A percentile compares a stretch with the other conserved stretches of the same genome.
phyloP scores from a whole-genome alignment of 352 stramenopile genomes.

The Phytophthora crassamura region DNA sequence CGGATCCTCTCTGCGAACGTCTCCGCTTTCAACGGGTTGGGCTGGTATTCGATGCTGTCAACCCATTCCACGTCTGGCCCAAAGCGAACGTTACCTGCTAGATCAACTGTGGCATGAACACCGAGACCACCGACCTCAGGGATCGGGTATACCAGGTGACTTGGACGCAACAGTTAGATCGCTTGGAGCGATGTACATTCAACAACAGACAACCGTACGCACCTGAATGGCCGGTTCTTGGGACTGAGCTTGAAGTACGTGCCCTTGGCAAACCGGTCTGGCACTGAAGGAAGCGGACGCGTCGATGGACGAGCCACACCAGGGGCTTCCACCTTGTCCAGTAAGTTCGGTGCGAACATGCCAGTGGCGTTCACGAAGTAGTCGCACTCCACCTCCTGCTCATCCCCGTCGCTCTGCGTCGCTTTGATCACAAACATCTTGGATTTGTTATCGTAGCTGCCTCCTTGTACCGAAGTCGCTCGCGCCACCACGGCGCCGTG shows the following conservation, averaged over 20 bases:
- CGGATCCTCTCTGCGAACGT: constrained; percentile 77
- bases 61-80: constrained; percentile 98
- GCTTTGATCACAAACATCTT: constrained; percentile 47
- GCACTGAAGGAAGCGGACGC: constrained; percentile 37
- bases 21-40: constrained; percentile 62
- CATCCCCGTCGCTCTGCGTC: constrained; percentile 35
- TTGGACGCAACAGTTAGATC: constrained; percentile 19
- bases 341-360: constrained; percentile 69
- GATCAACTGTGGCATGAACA: constrained; percentile 96
- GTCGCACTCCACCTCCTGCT: constrained; percentile 86
- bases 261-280: constrained; percentile 92
- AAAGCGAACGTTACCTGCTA: constrained; percentile 94
- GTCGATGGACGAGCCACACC: not conserved
- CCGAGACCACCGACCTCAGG: constrained; percentile 95
- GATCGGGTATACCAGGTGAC: constrained; percentile 96
- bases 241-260: constrained; percentile 94
- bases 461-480: constrained; percentile 63
- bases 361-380: constrained; percentile 94
- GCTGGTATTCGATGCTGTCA: constrained; percentile 85
- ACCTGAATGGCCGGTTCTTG: constrained; percentile 68
- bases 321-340: constrained; percentile 39
- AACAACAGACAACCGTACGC: constrained; percentile 4
- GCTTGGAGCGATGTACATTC: not conserved
- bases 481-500: constrained; percentile 87
- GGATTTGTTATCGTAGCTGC: constrained; percentile 34